A percentile compares a stretch with the other conserved stretches of the same genome.
phyloP scores from a whole-genome alignment of 2,329 filamentous ascomycete species.

The Penicillium sp. region DNA sequence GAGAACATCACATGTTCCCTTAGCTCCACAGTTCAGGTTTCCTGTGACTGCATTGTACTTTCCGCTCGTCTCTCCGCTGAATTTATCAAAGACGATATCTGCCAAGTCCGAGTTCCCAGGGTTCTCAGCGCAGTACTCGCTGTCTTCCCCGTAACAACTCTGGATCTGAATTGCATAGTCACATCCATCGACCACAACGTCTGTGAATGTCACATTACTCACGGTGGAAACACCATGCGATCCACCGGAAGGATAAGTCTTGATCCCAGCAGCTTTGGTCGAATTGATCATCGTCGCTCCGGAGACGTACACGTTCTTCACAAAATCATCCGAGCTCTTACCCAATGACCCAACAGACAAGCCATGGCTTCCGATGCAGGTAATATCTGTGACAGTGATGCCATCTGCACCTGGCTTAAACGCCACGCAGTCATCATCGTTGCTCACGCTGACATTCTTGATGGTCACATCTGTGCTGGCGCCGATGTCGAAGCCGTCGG shows the following conservation, averaged over 20 bases:
- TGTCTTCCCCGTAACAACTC: slow-evolving; percentile 46
- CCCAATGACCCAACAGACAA: slow-evolving; percentile 53
- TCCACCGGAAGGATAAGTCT: slow-evolving; percentile 45
- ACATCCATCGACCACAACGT: slow-evolving; percentile 39
- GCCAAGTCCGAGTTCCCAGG: slow-evolving; percentile 39
- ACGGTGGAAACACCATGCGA: slow-evolving; percentile 42
- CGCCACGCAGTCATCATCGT: slow-evolving; percentile 50
- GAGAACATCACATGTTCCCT: slow-evolving; percentile 42
- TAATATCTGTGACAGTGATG: slow-evolving; percentile 44
- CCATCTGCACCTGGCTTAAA: slow-evolving; percentile 47
- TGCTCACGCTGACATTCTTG: slow-evolving; percentile 39
- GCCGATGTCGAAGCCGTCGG: slow-evolving; percentile 49
- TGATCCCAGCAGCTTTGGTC: slow-evolving; percentile 51
- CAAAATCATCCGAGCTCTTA: slow-evolving; percentile 41
- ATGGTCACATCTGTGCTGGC: slow-evolving; percentile 41
- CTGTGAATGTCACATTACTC: slow-evolving; percentile 46
- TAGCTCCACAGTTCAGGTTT: slow-evolving; percentile 42
- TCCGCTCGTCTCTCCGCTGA: slow-evolving; percentile 42
- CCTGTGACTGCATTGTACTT: slow-evolving; percentile 39
- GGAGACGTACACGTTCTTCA: slow-evolving; percentile 47
- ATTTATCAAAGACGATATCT: slow-evolving; percentile 40
- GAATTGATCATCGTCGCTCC: slow-evolving; percentile 45
- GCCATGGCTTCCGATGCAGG: slow-evolving; percentile 51
- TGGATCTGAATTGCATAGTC: slow-evolving; percentile 52
- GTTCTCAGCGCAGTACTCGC: slow-evolving; percentile 37